Evolutionary conservation across 768 basidiomycete species (phyloP).

Genomic region (Pleurotus djamor): DNA sequence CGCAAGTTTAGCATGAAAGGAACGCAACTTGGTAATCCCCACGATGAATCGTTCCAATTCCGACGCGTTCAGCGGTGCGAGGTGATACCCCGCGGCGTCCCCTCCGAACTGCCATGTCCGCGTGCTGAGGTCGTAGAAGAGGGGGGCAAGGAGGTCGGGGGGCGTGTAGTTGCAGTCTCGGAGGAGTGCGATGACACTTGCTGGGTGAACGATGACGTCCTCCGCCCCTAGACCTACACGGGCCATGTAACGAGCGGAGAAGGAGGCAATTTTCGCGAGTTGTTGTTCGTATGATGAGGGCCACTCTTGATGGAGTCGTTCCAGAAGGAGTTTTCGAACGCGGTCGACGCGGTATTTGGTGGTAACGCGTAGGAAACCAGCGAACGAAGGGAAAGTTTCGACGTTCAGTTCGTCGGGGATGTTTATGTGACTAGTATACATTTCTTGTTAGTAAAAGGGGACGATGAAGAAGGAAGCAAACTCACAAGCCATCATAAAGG

Average conservation of each 20-base stretch:
- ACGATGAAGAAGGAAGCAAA: neutral
- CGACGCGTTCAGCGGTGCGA: neutral
- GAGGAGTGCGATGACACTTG: conserved; percentile 1
- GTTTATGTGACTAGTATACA: neutral
- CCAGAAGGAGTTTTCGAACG: neutral
- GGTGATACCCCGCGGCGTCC: neutral
- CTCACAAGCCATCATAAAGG: conserved; percentile 2
- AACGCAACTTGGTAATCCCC: neutral
- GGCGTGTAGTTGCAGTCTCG: neutral
- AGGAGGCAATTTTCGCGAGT: neutral
- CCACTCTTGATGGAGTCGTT: neutral
- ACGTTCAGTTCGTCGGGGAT: conserved; percentile 5
- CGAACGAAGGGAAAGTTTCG: conserved; percentile 1
- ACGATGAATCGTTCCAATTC: conserved; percentile 3
- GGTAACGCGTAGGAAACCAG: neutral
- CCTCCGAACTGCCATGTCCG: conserved; percentile 5
- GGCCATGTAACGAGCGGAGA: neutral
- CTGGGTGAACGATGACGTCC: conserved; percentile 1
- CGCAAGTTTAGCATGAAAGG: neutral
- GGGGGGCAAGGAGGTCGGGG: neutral
- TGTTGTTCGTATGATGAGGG: conserved; percentile 1
- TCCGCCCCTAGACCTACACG: neutral
- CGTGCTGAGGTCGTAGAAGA: conserved; percentile 6
- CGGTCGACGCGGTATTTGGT: conserved; percentile 1
- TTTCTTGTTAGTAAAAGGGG: too few relatives aligned